Evolutionary conservation across 1,284 basidiomycete genomes (phyloP), one percentile per base, ranked within the genome.

Genomic region (Laetiporus sulphureus): DNA sequence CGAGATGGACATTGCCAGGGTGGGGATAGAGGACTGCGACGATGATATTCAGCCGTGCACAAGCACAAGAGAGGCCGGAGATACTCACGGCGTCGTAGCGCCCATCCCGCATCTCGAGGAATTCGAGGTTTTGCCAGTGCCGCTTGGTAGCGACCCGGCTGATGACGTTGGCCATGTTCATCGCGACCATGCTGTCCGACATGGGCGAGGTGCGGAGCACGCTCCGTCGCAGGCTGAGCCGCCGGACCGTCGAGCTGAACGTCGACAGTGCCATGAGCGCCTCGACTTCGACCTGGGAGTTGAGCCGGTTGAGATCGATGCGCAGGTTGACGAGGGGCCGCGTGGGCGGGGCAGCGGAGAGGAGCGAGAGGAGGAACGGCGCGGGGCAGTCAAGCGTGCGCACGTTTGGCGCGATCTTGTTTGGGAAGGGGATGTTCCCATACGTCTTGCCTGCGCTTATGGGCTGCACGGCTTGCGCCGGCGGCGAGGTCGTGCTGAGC

Each of bases 91-190:
- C n/a, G 25, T 42, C 41, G 32, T 41, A 49, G 8, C 18, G 13
- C n/a, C 38, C 44, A 19, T 45, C 48, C 16, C 27, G 36, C 36
- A 49, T 34, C 32, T 49, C 48, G 16, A 49, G 41, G 39, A 44
- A 47, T 15, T 33, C 32, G 16, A 47, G 25, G 11, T 20, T 38
- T 10, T 37, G 5, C 48, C 48, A 49, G 11, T 38, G 41, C 20
- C 44, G 33, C 16, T 38, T 33, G 15, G 19, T 31, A 8, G 37
- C 40, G 12, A 46, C 10, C 21, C 35, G 39, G 32, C 27, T 19
- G 32, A 49, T 25, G 18, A 46, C 33, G 23, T 35, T 24, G 3
- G 37, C 31, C 38, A 43, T 46, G 32, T 36, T 36, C 16, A 38
- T 24, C 20, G 21, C 32, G 5, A 38, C 41, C 2, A 29, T 27